Conservation (phyloP, 2,329 filamentous ascomycete species). For the Fusarium oxysporum region DNA sequence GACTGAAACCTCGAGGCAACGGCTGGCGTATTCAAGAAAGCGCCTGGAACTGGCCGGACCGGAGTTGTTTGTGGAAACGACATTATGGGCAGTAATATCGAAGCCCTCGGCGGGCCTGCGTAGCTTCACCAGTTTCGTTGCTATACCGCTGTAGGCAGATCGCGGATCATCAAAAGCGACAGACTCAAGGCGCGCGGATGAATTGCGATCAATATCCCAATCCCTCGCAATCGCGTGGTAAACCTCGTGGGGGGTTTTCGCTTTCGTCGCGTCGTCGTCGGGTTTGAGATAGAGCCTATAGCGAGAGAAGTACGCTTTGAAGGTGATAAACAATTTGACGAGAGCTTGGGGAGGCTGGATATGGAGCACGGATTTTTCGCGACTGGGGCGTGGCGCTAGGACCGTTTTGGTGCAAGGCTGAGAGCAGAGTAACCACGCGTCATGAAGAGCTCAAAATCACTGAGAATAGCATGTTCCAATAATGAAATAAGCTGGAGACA, state of each 20-base stretch:
- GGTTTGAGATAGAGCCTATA: slow-evolving; percentile 33
- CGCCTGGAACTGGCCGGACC: slow-evolving; percentile 78
- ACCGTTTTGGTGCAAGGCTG: slow-evolving; percentile 52
- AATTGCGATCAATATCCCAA: slow-evolving; percentile 19
- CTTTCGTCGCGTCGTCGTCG: slow-evolving; percentile 41
- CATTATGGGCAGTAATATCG: slow-evolving; percentile 57
- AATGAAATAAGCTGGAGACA: not conserved
- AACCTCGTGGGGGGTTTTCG: slow-evolving; percentile 14
- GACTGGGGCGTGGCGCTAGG: slow-evolving; percentile 49
- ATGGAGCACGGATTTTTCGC: slow-evolving; percentile 54
- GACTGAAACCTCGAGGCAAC: slow-evolving; percentile 61
- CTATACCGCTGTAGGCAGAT: slow-evolving; percentile 39
- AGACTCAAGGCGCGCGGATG: slow-evolving; percentile 31
- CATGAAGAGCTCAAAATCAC: slow-evolving; percentile 1
- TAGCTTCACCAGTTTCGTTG: slow-evolving; percentile 47
- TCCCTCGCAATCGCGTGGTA: slow-evolving; percentile 30
- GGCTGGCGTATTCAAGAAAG: slow-evolving; percentile 80
- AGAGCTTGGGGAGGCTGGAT: slow-evolving; percentile 51
- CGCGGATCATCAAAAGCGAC: slow-evolving; percentile 48
- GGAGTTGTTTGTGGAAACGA: slow-evolving; percentile 71
- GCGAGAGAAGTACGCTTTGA: slow-evolving; percentile 35
- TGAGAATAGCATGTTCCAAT: not conserved
- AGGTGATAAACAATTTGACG: slow-evolving; percentile 47
- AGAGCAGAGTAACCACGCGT: slow-evolving; percentile 40
- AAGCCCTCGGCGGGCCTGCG: slow-evolving; percentile 46